Evolutionary conservation across 129 eudicot genomes (phyloP), one percentile per base, ranked within the genome.

Genomic region (Apium graveolens): DNA sequence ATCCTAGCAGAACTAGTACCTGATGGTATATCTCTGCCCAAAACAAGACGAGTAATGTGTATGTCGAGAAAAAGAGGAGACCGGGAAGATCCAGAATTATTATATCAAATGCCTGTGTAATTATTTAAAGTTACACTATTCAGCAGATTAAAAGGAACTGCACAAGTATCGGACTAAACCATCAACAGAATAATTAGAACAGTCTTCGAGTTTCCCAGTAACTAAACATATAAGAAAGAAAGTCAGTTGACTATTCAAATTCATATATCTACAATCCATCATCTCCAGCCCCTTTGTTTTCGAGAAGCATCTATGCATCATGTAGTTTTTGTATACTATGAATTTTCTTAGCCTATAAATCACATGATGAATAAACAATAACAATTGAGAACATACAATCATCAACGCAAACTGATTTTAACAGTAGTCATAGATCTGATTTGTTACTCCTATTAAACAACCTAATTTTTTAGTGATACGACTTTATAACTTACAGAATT

Each of bases 1-100:
- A 57, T 17, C 27, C 3, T 60, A 41, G 17, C 62, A 37, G 41
- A 34, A 62, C 39, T 20, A 70, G 75, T 80, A 90, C 94, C 98
- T 90, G 91, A 75, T 86, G 88, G 78, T 90, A 90, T 84, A 90
- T 93, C 82, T 90, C 96, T 24, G 96, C 98, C 96, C 96, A 93
- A 79, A 93, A 90, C 71, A 93, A 79, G 51, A 89, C 91, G 65
- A 93, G 92, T 77, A 93, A 84, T 42, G 96, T 89, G 80, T 90
- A 90, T 37, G 92, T 88, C 5, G 93, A 85, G 79, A 84, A 89
- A 77, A 89, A 89, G 65, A 88, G 69, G 83, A 92, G 88, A 70
- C 90, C 90, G 26, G 96, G 96, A 70, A 90, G 86, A 84, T 90
- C 92, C 77, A 90, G 75, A 65, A 90, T 83, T 62, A 87, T 84